Evolutionary conservation across 495 filamentous ascomycete genomes (phyloP).

Genomic region (Penicillium lividum): DNA sequence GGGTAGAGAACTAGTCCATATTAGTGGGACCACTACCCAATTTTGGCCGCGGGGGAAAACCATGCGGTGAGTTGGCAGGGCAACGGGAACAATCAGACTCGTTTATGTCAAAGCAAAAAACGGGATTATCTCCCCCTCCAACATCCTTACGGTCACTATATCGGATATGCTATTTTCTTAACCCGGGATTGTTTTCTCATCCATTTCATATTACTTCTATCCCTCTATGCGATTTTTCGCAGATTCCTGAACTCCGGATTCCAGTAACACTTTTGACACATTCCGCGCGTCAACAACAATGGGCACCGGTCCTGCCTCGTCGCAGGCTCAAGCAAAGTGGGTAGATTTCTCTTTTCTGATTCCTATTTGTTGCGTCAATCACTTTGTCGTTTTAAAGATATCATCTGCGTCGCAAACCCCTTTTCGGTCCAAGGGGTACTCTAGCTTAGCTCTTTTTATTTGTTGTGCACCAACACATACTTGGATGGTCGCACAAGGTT

Average conservation of each 20-base stretch:
- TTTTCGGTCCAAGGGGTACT: conserved; percentile 12
- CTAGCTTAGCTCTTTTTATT: neutral
- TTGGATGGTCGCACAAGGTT: neutral
- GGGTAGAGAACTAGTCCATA: neutral
- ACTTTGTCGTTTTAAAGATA: neutral
- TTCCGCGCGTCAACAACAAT: conserved; percentile 34
- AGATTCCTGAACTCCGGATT: conserved; percentile 6
- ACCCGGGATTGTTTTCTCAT: neutral
- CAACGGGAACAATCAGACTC: neutral
- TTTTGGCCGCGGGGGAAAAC: neutral
- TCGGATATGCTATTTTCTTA: neutral
- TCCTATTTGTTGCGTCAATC: neutral
- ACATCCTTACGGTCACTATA: neutral
- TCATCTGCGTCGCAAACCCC: neutral
- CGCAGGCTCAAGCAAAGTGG: conserved; percentile 26
- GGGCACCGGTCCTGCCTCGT: conserved; percentile 20
- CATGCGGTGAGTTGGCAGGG: conserved; percentile 9
- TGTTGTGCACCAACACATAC: neutral
- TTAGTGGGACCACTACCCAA: neutral
- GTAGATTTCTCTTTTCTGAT: conserved; percentile 6
- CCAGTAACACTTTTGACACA: conserved; percentile 25
- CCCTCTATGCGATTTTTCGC: neutral
- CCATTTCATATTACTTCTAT: neutral
- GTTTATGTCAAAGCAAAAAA: neutral
- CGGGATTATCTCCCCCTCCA: neutral